Evolutionary conservation across 257 asterid genomes (phyloP), one percentile per base, ranked within the genome.

Genomic region (Solanum pinnatisectum): DNA sequence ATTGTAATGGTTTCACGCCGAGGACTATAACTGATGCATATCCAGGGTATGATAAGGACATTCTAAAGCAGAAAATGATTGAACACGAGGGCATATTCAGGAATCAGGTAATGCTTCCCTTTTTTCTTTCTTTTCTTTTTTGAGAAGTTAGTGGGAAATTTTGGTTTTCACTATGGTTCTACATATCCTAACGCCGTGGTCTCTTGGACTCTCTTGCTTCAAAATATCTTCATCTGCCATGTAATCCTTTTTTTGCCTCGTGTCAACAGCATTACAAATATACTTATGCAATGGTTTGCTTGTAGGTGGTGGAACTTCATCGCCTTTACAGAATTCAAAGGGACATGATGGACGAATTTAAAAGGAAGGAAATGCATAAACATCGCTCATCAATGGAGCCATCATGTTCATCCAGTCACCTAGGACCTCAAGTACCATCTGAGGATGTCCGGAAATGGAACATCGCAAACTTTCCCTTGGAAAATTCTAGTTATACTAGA

Each of bases 81-180:
- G 98, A 97, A 88, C 99, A 97, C n/a, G 99, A 97, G 93, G 94
- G 95, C 16, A 90, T 94, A 86, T 96, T 97, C 88, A 92, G 90
- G 93, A 90, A 92, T 89, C 99, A 97, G 98, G 99, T 96, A 92
- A 79, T 77, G 42, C 25, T 37, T 39, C 27, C 84, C 67, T 59
- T 73, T 88, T 67, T 49, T 1, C 20, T 36, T 6, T 36, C 71
- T 35, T 23, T 46, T 25, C 37, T 44, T 79, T 44, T 16, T 4
- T 0, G 25, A 46, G 5, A 46, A 16, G 37, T 44, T 46, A 46
- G 36, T 81, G 2, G 72, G 72, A 65, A 5, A 81, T 27, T 81
- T 44, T 16, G 15, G 65, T 81, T 79, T 74, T 76, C 56, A 6
- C 59, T 76, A 23, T 37, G 27, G 83, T 37, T 81, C 18, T 79